Base-by-base conservation (phyloP, 192 early-diverging fungal species). In the Linderina pennispora region DNA sequence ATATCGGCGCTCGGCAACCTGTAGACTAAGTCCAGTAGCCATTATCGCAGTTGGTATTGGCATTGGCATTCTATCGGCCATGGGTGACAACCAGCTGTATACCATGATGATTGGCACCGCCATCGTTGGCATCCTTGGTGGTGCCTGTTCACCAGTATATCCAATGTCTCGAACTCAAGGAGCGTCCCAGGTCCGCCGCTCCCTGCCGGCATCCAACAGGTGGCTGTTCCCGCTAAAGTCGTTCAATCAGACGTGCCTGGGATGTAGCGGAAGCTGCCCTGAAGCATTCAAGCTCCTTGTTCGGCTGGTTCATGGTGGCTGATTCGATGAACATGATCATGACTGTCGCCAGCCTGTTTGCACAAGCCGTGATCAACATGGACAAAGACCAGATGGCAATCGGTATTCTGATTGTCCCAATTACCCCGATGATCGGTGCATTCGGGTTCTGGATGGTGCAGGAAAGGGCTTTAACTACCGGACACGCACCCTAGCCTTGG, bases 291-390 rank as follows among this genome's bases (percentile, higher is more conserved):
- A 74, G 40, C 85, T 85, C 55, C 62, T 89, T 3, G 36, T 85
- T 8, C n/a, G 69, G 82, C 7, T 89, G 81, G 77, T 87, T 86
- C 50, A 65, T 87, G 45, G 74, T 81, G 45, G 75, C 82, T 4
- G 87, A 89, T 40, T 81, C 71, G 6, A 74, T 77, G 26, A 80
- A 54, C 24, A 82, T 82, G 9, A 72, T 80, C 17, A 66, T 58
- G 45, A 77, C 72, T 11, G 61, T 78, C 37, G 76, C 76, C 33
- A 70, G 76, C 13, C 72, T 83, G 23, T 85, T 68, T 65, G 79
- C 61, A 36, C 80, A 73, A 28, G 58, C 63, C 24, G 73, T 77
- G 28, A 71, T 89, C 44, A 59, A 71, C 24, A 50, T 72, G 17
- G 48, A 57, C 24, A 62, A 70, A 25, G 64, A 56, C 8, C 53